Base-by-base conservation (phyloP, 2,329 filamentous ascomycete species). In the Elsinoe fawcettii region DNA sequence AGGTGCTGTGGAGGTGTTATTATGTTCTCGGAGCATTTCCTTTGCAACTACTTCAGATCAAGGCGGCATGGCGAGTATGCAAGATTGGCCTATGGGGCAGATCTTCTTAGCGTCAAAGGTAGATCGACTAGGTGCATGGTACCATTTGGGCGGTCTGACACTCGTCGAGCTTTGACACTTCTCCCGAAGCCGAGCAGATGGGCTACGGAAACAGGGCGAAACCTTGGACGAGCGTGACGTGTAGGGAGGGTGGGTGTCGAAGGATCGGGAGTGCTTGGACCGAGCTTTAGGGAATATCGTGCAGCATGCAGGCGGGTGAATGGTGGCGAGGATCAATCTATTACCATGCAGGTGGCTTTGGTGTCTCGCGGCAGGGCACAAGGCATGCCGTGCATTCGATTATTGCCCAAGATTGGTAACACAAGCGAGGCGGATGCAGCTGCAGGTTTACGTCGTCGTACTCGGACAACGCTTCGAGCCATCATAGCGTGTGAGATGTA, bases 151-250 rank as follows among this genome's bases (percentile, higher is more conserved):
- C 53, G 43, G 43, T 49, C 54, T 56, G 41, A 56, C 54, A 37
- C 41, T 25, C 43, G 30, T 16, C 39, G 54, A 46, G 41, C 54
- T 46, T 27, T 37, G 54, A 56, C 54, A 55, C 16, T 49, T 49
- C 22, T 5, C 20, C 39, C 22, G 9, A 36, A 20, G 54, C 43
- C 54, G 32, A 37, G 14, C 39, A 56, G 41, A 30, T 30, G 41
- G 54, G 41, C 54, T 56, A 56, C 39, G 54, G 49, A 43, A 46
- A 49, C 54, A 36, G 22, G 39, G 54, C 43, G 37, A 56, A 56
- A 56, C 43, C 54, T 56, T 46, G 54, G 54, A 37, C 18, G 18
- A 22, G 27, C 41, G 54, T 56, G 54, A 56, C 43, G 54, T 56
- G 39, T 32, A 43, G 43, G 22, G 27, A 27, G 14, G 12, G 37